A percentile compares a stretch with the other conserved stretches of the same genome.
phyloP scores from a whole-genome alignment of 1,139 yeast species.

The Sugiyamaella novakii region DNA sequence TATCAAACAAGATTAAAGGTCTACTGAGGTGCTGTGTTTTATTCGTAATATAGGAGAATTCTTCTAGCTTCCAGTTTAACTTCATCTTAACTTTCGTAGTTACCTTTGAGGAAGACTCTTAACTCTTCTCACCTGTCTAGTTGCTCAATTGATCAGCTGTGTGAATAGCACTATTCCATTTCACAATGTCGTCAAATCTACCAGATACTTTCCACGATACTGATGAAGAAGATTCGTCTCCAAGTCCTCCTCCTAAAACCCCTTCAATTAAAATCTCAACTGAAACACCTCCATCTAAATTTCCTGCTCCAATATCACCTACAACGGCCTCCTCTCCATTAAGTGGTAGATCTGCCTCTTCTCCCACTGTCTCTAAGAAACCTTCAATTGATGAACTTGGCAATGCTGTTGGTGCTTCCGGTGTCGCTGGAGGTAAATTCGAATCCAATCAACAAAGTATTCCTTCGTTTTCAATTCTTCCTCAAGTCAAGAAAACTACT shows the following conservation, averaged over 20 bases:
- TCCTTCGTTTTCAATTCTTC: conserved; percentile 12
- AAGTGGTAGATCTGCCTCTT: conserved; percentile 8
- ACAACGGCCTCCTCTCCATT: background rate
- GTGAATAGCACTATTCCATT: too few relatives aligned
- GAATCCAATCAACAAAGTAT: background rate
- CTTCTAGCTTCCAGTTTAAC: too few relatives aligned
- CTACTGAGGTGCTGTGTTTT: too few relatives aligned
- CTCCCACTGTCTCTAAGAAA: conserved; percentile 8
- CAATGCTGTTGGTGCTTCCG: conserved; percentile 4
- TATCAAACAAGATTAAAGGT: too few relatives aligned
- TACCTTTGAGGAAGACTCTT: too few relatives aligned
- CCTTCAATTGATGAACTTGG: conserved; percentile 7
- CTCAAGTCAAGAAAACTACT: conserved; percentile 9
- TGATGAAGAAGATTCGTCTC: background rate
- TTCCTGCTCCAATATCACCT: conserved; percentile 6
- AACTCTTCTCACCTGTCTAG: too few relatives aligned
- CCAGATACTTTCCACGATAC: conserved; percentile 14
- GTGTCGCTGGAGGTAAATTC: background rate
- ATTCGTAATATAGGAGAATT: too few relatives aligned
- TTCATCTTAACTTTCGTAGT: too few relatives aligned
- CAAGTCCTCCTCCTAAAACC: background rate
- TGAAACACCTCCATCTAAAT: background rate
- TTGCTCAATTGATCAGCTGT: too few relatives aligned
- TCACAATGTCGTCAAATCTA: background rate
- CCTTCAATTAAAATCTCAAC: background rate